Base-by-base conservation (phyloP, 2,329 filamentous ascomycete genomes). In the Fusarium metavorans region DNA sequence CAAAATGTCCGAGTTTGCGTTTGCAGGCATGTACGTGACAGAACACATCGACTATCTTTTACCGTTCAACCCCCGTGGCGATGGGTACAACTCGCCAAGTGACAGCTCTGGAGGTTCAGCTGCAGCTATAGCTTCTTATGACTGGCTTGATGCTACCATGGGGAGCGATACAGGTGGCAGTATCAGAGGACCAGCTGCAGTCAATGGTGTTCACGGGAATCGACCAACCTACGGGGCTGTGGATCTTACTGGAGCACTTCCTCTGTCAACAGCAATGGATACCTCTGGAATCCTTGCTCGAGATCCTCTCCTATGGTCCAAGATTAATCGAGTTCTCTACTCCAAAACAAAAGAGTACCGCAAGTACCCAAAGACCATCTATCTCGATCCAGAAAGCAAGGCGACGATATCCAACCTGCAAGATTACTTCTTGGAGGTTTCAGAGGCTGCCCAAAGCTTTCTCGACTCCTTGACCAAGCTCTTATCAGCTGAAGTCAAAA, bases 61-160 rank as follows among this genome's bases (percentile, higher is more conserved):
- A 0, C 85, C 85, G 0, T 86, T 85, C 72, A 87, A 86, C 67
- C 84, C 85, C 1, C 79, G 85, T 1, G 88, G 84, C 0, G 88
- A 89, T 66, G 84, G 85, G 0, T 88, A 88, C 43, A 83, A 85
- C 59, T 81, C 83, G 3, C 82, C 86, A 69, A 85, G 84, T 0
- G 86, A 84, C 1, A 89, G 87, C 0, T 89, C 83, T 0, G 81
- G 82, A 0, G 85, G 85, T 0, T 81, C 81, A 1, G 84, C 80
- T 6, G 83, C 83, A 0, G 81, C 83, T 0, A 70, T 85, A 1
- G 83, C 81, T 1, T 80, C 82, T 0, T 87, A 87, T 35, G 81
- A 81, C 13, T 87, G 85, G 85, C 78, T 87, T 0, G 85, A 87
- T 35, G 57, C 63, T 0, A 67, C 60, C 0, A 57, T 77, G 73